Base-by-base conservation (phyloP, 768 basidiomycete species). In the Cystofilobasidium macerans region DNA sequence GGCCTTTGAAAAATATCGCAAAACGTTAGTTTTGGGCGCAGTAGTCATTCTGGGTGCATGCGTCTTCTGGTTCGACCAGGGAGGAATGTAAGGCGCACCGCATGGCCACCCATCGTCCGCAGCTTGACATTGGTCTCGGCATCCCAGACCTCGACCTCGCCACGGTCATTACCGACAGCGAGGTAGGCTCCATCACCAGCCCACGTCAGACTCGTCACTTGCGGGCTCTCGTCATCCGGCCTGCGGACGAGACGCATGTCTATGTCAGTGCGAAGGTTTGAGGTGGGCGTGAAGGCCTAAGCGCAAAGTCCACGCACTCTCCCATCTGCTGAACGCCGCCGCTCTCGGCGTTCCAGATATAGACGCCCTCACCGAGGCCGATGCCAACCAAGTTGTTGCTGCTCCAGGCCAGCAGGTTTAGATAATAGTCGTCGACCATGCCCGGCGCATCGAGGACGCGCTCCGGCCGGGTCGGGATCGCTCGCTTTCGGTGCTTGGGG, bases 81-180 rank as follows among this genome's bases (percentile, higher is more conserved):
- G 36, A 38, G 36, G 36, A 40, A 45, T n/a, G 13, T n/a, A 36
- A 51, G 13, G 64, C 71, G 42, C 24, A 71, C 71, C 32, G 65
- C 65, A 72, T 93, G 92, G 0, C 92, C 91, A 1, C 75, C 71
- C 94, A 99, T 97, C n/a, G 88, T 89, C 13, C 94, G 81, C 65
- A 98, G 78, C 73, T 86, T 88, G 71, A 84, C 82, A 0, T 83
- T 83, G 0, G 82, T 78, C 71, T 90, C 86, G 3, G 86, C 83
- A 72, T 97, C 94, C 89, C 92, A 95, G n/a, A 98, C 82, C 77
- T 95, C 91, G 42, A 97, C 87, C 4, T 86, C 85, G 0, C 93
- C 94, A 0, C 79, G 82, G 7, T 88, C 86, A 36, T 85, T 77
- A 0, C 90, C 92, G 38, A 94, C 78, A 2, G 86, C 89, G 26